Base-by-base conservation (phyloP, 441 rosid genomes). In the Brassica balearica region DNA sequence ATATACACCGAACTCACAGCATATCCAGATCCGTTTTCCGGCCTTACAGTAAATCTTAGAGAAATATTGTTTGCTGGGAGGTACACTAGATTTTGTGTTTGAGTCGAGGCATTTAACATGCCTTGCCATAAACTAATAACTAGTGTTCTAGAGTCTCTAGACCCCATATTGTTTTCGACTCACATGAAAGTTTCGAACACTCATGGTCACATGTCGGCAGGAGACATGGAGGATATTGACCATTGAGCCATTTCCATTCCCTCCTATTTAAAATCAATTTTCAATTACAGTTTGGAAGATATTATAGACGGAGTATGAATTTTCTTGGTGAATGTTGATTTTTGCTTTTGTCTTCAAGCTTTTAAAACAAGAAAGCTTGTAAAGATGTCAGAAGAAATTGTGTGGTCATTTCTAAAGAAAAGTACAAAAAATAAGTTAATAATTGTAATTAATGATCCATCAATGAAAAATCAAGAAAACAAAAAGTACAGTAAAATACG, bases 401-500 rank as follows among this genome's bases (percentile, higher is more conserved):
- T 56, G 22, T 65, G 56, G 81, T 71, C 81, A 71, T 71, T 56
- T 71, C 68, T 9, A 41, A 71, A 41, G 41, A 71, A 53, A 41
- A 17, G 0, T 34, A 51, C 80, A 58, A 48, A 64, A 77, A 55
- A 62, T 0, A 23, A 0, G 14, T 34, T 34, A 46, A 25, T 11
- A 9, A 8, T 11, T 15, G 58, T 38, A 70, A 1, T 70, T 22
- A 69, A 69, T 62, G 53, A 34, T n/a, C 29, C 58, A 27, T 0
- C 36, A n/a, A 65, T 7, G 32, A 43, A 55, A 66, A 66, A 29
- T 29, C 9, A 15, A 15, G 2, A 12, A 25, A 48, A 51, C 62
- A 53, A 69, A 27, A 56, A 56, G 61, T 56, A 56, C 61, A 56
- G 25, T 56, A 56, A 56, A 56, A 6, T 56, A 56, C 25, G 60